phyloP scores from a whole-genome alignment of 2,329 filamentous ascomycete genomes.

The Colletotrichum coccodes region DNA sequence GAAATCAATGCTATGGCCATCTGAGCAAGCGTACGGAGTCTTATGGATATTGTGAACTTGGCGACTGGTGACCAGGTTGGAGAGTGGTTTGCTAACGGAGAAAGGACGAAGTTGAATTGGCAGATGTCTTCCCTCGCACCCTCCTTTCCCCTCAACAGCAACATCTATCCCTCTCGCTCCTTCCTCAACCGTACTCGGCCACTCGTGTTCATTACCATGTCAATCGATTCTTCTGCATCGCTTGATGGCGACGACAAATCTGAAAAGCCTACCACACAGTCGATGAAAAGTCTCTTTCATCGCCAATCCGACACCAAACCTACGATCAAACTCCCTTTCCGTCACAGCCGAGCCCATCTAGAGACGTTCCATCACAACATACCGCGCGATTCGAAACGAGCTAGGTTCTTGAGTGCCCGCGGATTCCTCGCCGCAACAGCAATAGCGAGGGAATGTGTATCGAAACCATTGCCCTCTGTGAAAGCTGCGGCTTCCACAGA shows the following conservation, averaged over 20 bases:
- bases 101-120: background rate
- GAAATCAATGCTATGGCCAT: background rate
- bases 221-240: background rate
- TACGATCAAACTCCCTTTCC: background rate
- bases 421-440: background rate
- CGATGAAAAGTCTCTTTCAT: background rate
- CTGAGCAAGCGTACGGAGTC: background rate
- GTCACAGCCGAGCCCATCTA: background rate
- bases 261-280: too few species aligned
- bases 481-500: constrained; percentile 30
- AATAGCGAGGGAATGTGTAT: constrained; percentile 25
- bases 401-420: background rate
- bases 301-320: background rate
- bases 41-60: background rate
- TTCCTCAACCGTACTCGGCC: background rate
- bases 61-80: background rate
- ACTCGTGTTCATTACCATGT: background rate
- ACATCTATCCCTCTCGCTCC: background rate
- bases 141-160: background rate
- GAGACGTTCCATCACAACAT: background rate
- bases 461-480: constrained; percentile 32
- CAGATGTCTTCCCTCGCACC: background rate
- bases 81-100: background rate
- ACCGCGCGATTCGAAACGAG: background rate
- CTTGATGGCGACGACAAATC: background rate